Evolutionary conservation across 1,284 basidiomycete genomes (phyloP), one percentile per base, ranked within the genome.

Genomic region (Apiotrichum akiyoshidainum): DNA sequence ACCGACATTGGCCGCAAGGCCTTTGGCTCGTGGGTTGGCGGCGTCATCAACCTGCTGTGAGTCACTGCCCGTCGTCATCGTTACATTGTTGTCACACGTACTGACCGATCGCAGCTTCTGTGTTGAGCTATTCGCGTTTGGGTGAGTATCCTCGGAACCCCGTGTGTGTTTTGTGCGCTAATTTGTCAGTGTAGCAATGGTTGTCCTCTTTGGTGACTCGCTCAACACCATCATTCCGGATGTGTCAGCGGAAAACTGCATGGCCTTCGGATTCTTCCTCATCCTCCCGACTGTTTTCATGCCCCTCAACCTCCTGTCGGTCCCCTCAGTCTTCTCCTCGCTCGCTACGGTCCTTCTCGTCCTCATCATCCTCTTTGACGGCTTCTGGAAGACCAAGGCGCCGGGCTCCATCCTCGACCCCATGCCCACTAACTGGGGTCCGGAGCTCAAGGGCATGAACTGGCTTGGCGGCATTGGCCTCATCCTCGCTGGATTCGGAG

Each of bases 401-500:
- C 92, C 93, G 0, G 94, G 94, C 11, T 92, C 89, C 61, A 75
- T 98, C 3, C 87, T 86, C 82, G 80, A 82, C 49, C 88, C 90
- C 2, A 87, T 86, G 39, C 78, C 82, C 16, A 96, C 92, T 0
- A 84, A 81, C n/a, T 64, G 87, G 13, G 81, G 81, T 0, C 81
- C 89, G 33, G 81, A 84, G 47, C 79, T 78, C 78, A 54, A 81
- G 71, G 67, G 77, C 75, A 59, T 83, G 72, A 74, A 85, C 59
- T 75, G 72, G 67, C 60, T 77, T 26, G 64, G 75, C 69, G 64
- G 86, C 61, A 75, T 97, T 2, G 94, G 94, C 3, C 80, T 98
- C 57, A 87, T 97, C 72, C 92, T 98, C 87, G 91, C 91, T n/a
- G 93, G 94, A 83, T 95, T 97, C 68, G 87, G 92, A 7, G 92